A percentile compares a stretch with the other conserved stretches of the same genome.
These are phyloP conservation scores for Phascolomyces articulosus DNA, from an alignment of 371 early-diverging fungal genomes.

Conservation along the genomic window DNA sequence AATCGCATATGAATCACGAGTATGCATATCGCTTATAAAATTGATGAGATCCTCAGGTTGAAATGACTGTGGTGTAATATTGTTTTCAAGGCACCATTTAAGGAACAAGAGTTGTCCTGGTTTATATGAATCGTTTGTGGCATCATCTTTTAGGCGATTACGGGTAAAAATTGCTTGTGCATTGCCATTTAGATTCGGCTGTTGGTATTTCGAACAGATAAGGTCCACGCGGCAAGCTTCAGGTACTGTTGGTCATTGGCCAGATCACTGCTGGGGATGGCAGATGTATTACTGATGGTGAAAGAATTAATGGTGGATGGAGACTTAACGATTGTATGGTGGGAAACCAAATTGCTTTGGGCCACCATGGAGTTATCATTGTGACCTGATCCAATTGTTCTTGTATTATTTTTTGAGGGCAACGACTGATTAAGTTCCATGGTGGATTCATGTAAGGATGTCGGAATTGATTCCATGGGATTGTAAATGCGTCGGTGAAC, in stretches of 20 bases:
- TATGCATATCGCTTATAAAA: not conserved
- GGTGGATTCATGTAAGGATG: too few relatives aligned
- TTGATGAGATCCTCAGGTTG: not conserved
- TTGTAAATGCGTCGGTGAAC: too few relatives aligned
- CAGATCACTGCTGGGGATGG: not conserved
- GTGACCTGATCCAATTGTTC: constrained; percentile 8
- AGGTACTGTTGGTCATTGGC: constrained; percentile 2
- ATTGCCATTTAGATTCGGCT: not conserved
- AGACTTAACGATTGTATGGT: not conserved
- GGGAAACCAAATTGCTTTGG: constrained; percentile 20
- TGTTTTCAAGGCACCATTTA: not conserved
- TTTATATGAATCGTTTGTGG: too few relatives aligned
- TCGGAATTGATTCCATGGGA: too few relatives aligned
- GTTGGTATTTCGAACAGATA: not conserved
- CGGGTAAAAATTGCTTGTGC: not conserved
- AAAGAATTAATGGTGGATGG: too few relatives aligned
- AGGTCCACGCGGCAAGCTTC: constrained; percentile 1
- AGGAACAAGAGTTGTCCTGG: not conserved
- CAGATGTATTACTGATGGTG: not conserved
- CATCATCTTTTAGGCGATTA: not conserved
- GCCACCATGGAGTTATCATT: constrained; percentile 23
- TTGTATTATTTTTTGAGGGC: too few relatives aligned
- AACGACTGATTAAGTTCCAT: too few relatives aligned
- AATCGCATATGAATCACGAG: not conserved
- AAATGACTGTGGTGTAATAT: not conserved